Percentiles rank a stretch among this genome's conserved stretches.
These are phyloP conservation scores for Auricularia sp. DNA, from an alignment of 768 basidiomycete genomes.

Conservation along the genomic window DNA sequence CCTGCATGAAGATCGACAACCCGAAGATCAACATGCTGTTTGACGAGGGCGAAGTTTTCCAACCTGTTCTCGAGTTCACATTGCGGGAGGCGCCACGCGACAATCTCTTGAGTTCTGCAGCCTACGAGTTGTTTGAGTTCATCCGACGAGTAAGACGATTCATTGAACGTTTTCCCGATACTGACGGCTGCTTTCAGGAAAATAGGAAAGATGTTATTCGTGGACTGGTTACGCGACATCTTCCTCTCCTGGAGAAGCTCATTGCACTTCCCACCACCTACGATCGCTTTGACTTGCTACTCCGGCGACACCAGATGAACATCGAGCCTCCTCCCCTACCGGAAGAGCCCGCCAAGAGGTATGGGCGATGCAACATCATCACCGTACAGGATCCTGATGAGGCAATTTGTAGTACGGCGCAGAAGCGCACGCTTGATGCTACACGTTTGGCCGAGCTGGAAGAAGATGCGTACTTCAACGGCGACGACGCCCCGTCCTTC, in stretches of 20 bases:
- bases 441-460: not conserved
- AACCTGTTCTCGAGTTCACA: constrained; percentile 77
- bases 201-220: constrained; percentile 80
- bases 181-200: constrained; percentile 39
- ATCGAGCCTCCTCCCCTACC: constrained; percentile 61
- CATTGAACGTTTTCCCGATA: constrained; percentile 5
- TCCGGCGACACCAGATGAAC: constrained; percentile 85
- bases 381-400: too few species aligned
- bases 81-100: constrained; percentile 74
- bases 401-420: not conserved
- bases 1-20: constrained; percentile 75
- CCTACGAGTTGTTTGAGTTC: constrained; percentile 90
- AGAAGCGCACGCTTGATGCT: not conserved
- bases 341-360: constrained; percentile 18
- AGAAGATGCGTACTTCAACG: not conserved
- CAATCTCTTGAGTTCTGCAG: constrained; percentile 88
- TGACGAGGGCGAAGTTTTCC: constrained; percentile 74
- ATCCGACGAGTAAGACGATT: constrained; percentile 60
- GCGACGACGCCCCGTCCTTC: not conserved
- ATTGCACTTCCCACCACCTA: constrained; percentile 50
- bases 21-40: constrained; percentile 62
- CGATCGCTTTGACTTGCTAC: constrained; percentile 59
- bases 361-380: not conserved
- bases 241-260: constrained; percentile 52
- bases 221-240: constrained; percentile 72